Base-by-base conservation (phyloP, 495 filamentous ascomycete genomes). In the Xylaria scruposa region DNA sequence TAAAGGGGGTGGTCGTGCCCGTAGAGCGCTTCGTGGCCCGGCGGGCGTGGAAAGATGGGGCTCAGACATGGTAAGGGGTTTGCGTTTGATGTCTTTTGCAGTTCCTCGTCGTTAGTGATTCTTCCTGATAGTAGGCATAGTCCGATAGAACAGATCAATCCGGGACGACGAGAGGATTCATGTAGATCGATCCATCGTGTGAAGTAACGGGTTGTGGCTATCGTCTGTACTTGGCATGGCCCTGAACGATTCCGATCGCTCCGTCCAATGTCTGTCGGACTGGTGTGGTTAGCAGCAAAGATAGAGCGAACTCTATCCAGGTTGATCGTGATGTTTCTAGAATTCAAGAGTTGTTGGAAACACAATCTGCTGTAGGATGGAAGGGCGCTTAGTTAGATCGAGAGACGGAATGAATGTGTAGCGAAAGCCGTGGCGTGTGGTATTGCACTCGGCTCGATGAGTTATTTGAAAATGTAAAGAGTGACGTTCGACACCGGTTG, bases 1-100 rank as follows among this genome's bases (percentile, higher is more conserved):
- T 31, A 63, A 38, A 42, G 69, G 74, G 13, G 75, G 62, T 29
- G 62, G 61, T 60, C 78, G 74, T 72, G 64, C 46, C 58, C 77
- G 70, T 33, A 76, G 36, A n/a, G 75, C 60, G 75, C 72, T 67
- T 54, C 70, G 73, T 10, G 75, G 71, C 70, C 77, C 75, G 59
- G 33, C 56, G 10, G 77, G 76, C 59, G 77, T 76, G 26, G 71
- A 67, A 36, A 76, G 70, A 64, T 73, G 67, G 47, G 73, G 69
- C 54, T 79, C 76, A 67, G 77, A 73, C 77, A 79, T 79, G 44
- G 62, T 36, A 42, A 33, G 49, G 24, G 12, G 70, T 29, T 58
- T 6, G 6, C 31, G 60, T 68, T 62, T 15, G 9, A 42, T 56
- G 33, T 13, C 51, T 54, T 54, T 51, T 53, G 59, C 12, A 26